Evolutionary conservation across 2,329 filamentous ascomycete species (phyloP).

Genomic region (Hypocreales sp.): DNA sequence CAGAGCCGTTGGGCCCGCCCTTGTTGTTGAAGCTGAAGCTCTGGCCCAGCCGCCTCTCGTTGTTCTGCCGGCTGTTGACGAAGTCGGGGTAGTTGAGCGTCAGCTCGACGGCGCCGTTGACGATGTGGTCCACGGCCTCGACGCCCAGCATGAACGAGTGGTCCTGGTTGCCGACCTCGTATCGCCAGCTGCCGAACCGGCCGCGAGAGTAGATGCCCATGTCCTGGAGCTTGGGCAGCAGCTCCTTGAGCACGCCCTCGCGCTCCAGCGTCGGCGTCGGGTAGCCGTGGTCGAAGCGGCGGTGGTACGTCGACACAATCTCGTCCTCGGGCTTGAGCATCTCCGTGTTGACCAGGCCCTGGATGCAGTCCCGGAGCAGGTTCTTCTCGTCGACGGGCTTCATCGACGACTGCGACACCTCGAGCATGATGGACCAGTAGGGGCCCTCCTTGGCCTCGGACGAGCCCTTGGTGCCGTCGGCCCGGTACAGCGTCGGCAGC

Average conservation of each 20-base stretch:
- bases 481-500: constrained; percentile 74
- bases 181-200: constrained; percentile 95
- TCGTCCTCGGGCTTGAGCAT: constrained; percentile 87
- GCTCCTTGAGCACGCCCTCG: constrained; percentile 82
- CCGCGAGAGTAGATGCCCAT: constrained; percentile 90
- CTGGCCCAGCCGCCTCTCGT: constrained; percentile 27
- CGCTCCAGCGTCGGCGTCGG: constrained; percentile 90
- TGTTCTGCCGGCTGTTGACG: constrained; percentile 65
- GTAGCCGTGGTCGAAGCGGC: constrained; percentile 96
- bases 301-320: constrained; percentile 96
- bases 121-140: constrained; percentile 80
- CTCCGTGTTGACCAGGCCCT: constrained; percentile 93
- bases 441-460: constrained; percentile 68
- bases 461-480: constrained; percentile 67
- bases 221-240: constrained; percentile 82
- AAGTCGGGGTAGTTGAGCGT: constrained; percentile 96
- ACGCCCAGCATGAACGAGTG: constrained; percentile 97
- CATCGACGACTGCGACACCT: constrained; percentile 89
- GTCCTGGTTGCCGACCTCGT: constrained; percentile 94
- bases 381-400: constrained; percentile 85
- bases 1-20: constrained; percentile 18
- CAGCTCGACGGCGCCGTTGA: constrained; percentile 78
- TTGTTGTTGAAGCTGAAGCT: constrained; percentile 21
- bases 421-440: constrained; percentile 99
- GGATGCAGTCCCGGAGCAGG: constrained; percentile 79